Conservation (phyloP, 108 stramenopile genomes). For the Cyclotella choctawhatcheeana region DNA sequence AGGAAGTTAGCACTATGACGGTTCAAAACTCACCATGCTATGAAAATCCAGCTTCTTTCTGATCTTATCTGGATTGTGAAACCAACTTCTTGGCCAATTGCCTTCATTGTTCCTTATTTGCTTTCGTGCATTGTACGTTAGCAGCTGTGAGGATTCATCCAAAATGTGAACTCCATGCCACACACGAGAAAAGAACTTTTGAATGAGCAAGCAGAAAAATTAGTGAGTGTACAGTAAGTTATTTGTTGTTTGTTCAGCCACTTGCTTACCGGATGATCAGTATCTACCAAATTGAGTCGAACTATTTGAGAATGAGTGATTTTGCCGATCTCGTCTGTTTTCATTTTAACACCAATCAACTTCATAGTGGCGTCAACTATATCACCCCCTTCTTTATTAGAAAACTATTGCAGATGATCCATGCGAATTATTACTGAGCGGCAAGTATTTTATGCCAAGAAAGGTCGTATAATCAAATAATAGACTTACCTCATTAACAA, state of each 20-base stretch:
- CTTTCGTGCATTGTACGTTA: conserved; percentile 34
- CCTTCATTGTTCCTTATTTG: conserved; percentile 29
- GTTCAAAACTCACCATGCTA: conserved; percentile 10
- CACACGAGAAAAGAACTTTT: too few relatives aligned
- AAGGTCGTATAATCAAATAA: background rate
- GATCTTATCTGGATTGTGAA: conserved; percentile 23
- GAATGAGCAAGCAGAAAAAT: too few relatives aligned
- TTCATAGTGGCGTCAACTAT: conserved; percentile 83
- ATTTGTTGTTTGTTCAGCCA: too few relatives aligned
- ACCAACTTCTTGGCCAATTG: conserved; percentile 40
- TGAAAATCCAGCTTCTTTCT: conserved; percentile 37
- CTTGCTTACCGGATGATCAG: conserved; percentile 51
- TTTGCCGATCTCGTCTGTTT: conserved; percentile 22
- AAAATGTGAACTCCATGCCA: too few relatives aligned
- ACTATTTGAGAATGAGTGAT: conserved; percentile 44
- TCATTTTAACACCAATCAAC: conserved; percentile 59
- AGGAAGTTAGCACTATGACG: background rate
- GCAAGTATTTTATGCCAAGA: too few relatives aligned
- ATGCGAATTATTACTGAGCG: too few relatives aligned
- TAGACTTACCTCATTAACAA: conserved; percentile 56
- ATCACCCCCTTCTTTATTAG: conserved; percentile 69
- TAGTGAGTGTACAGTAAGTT: too few relatives aligned
- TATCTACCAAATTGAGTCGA: conserved; percentile 47
- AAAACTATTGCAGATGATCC: conserved; percentile 40
- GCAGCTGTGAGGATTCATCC: conserved; percentile 36